Conservation (phyloP, 345 rosid genomes). For the Clausena lansium region DNA sequence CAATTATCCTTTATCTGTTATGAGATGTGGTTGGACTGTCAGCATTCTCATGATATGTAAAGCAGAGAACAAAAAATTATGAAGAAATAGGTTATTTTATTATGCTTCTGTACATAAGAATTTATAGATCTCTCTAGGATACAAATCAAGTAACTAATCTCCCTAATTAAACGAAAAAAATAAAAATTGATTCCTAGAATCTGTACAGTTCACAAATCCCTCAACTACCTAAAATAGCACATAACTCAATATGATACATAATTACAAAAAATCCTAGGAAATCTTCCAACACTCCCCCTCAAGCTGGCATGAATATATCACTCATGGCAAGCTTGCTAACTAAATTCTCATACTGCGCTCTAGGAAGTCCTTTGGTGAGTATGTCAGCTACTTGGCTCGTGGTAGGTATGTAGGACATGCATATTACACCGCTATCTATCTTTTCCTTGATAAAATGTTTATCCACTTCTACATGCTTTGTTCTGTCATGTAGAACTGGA, state of each 20-base stretch:
- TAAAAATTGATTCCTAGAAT: neutral
- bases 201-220: neutral
- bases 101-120: neutral
- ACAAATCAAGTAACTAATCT: too few species aligned
- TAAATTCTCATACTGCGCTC: neutral
- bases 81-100: too few species aligned
- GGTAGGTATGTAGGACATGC: neutral
- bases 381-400: neutral
- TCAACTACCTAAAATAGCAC: neutral
- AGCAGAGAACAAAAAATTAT: conserved; percentile 19
- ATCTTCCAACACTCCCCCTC: too few species aligned
- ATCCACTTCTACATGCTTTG: too few species aligned
- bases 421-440: neutral
- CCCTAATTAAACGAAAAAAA: neutral
- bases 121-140: conserved; percentile 37
- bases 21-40: conserved; percentile 62
- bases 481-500: neutral
- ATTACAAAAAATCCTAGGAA: neutral
- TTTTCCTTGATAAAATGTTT: too few species aligned
- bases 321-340: conserved; percentile 1
- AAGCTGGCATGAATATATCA: neutral
- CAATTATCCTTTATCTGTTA: conserved; percentile 64
- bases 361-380: neutral
- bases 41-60: conserved; percentile 87
- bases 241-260: neutral